phyloP scores from a whole-genome alignment of 1,284 basidiomycete genomes.

The Athelia psychrophila region DNA sequence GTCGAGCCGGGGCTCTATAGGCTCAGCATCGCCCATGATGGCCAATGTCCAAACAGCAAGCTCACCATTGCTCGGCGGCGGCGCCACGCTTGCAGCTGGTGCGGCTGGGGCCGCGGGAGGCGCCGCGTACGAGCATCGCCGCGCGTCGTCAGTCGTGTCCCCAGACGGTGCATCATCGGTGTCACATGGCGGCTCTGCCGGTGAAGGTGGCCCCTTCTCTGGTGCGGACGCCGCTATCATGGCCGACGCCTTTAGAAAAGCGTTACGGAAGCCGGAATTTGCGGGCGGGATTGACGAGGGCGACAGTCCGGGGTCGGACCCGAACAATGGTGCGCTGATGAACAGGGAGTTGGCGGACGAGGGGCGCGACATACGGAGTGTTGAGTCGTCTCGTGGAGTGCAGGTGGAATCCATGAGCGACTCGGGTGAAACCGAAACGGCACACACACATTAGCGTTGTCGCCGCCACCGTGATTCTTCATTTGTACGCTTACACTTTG shows the following conservation, averaged over 20 bases:
- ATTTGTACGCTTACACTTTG: conserved; percentile 25
- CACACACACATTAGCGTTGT: too few species aligned
- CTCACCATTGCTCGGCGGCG: conserved; percentile 42
- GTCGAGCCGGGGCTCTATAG: conserved; percentile 70
- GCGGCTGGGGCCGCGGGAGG: conserved; percentile 26
- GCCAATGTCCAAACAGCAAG: conserved; percentile 42
- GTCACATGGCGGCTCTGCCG: conserved; percentile 54
- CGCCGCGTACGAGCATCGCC: conserved; percentile 25
- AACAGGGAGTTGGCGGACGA: conserved; percentile 72
- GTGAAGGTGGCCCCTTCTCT: conserved; percentile 66
- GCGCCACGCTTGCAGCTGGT: conserved; percentile 17
- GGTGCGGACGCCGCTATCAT: conserved; percentile 84
- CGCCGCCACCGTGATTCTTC: conserved; percentile 30
- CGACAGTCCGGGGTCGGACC: conserved; percentile 45
- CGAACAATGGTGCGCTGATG: conserved; percentile 20
- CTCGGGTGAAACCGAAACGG: conserved; percentile 49
- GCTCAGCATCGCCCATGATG: conserved; percentile 80
- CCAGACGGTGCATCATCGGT: conserved; percentile 68
- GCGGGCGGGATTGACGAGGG: conserved; percentile 65
- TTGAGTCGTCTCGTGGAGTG: conserved; percentile 72
- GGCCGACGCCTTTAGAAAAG: conserved; percentile 83
- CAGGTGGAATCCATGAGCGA: conserved; percentile 69
- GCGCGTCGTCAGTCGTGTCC: conserved; percentile 44
- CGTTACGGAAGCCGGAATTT: conserved; percentile 82
- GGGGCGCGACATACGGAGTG: conserved; percentile 77